A percentile compares a stretch with the other conserved stretches of the same genome.
Conservation (phyloP, 805 yeast genomes). For the Candida ovalis region DNA sequence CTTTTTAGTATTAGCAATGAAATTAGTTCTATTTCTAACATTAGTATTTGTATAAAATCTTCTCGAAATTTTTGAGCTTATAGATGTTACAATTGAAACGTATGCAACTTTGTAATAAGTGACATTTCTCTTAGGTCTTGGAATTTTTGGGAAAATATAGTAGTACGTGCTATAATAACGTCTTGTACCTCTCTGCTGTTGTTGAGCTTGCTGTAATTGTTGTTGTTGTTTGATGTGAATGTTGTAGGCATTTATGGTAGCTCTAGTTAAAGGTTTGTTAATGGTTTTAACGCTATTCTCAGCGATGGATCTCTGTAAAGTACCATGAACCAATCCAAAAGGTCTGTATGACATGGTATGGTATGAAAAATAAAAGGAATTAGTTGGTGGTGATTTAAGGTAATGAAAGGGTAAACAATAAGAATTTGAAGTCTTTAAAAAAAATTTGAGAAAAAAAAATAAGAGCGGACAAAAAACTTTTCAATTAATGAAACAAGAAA, state of each 20-base stretch:
- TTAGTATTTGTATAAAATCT: constrained; percentile 10
- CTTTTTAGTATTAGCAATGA: constrained; percentile 28
- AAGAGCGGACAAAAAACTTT: neutral
- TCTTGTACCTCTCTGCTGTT: constrained; percentile 8
- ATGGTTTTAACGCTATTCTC: constrained; percentile 8
- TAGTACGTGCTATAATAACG: constrained; percentile 18
- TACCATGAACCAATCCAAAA: constrained; percentile 4
- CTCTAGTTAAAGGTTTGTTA: constrained; percentile 25
- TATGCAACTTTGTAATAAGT: constrained; percentile 39
- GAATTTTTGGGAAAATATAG: constrained; percentile 49
- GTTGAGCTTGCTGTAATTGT: constrained; percentile 12
- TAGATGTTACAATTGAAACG: constrained; percentile 20
- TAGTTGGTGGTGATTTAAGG: too few relatives aligned
- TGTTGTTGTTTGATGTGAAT: constrained; percentile 5
- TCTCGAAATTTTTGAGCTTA: constrained; percentile 18
- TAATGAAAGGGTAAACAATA: neutral
- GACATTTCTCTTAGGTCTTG: constrained; percentile 52
- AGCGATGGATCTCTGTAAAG: constrained; percentile 2
- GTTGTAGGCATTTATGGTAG: constrained; percentile 19
- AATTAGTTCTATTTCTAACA: constrained; percentile 9
- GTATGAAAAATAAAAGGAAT: neutral
- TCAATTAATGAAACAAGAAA: neutral
- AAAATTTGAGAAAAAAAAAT: neutral
- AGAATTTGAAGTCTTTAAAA: neutral
- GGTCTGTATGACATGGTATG: constrained; percentile 4